Evolutionary conservation across 805 yeast species (phyloP).

Genomic region (Hanseniaspora hatyaiensis): DNA sequence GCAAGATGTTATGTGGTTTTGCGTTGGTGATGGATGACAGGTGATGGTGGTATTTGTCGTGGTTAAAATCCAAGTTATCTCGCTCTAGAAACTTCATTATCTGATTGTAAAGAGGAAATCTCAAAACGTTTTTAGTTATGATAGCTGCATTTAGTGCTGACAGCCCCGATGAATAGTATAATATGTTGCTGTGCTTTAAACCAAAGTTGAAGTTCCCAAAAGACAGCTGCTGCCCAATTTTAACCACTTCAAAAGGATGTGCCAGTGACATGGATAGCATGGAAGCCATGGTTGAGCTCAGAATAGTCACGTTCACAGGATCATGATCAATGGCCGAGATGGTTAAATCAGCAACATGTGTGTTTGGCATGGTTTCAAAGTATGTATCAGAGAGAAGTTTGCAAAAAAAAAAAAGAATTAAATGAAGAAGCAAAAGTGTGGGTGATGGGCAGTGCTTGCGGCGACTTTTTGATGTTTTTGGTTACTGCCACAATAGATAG

Average conservation of each 20-base stretch:
- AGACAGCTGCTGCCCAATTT: slow-evolving; percentile 16
- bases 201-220: slow-evolving; percentile 15
- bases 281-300: slow-evolving; percentile 14
- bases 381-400: too few species aligned
- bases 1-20: slow-evolving; percentile 2
- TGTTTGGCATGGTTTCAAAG: slow-evolving; percentile 14
- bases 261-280: slow-evolving; percentile 14
- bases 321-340: slow-evolving; percentile 4
- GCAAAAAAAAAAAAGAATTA: not conserved
- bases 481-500: too few species aligned
- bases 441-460: too few species aligned
- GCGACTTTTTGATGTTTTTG: too few species aligned
- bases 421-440: not conserved
- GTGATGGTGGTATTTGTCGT: slow-evolving; percentile 8
- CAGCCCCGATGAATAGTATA: slow-evolving; percentile 12
- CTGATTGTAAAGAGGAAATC: slow-evolving; percentile 14
- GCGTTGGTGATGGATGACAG: not conserved
- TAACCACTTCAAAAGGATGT: slow-evolving; percentile 16
- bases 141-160: slow-evolving; percentile 15
- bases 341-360: not conserved
- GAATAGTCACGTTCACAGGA: slow-evolving; percentile 4
- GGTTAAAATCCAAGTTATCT: not conserved
- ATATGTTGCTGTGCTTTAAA: not conserved
- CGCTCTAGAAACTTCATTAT: slow-evolving; percentile 7
- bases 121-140: slow-evolving; percentile 2